Evolutionary conservation across 1,139 yeast species (phyloP), one percentile per base, ranked within the genome.

Genomic region (Debaryomyces udenii): DNA sequence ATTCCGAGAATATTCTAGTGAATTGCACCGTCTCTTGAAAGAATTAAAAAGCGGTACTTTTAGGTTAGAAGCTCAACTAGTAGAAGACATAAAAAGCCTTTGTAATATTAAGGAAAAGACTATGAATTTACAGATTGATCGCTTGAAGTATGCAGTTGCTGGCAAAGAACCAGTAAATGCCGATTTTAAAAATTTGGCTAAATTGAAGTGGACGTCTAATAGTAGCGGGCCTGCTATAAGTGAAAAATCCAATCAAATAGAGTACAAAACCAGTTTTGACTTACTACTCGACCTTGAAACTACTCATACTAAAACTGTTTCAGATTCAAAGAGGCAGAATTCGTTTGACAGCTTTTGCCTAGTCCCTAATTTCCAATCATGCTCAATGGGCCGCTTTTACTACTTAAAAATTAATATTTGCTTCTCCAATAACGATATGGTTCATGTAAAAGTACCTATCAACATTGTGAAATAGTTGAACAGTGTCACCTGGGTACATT

Each of bases 341-440:
- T 26, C 34, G 9, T 38, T 29, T 14, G 43, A 56, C 31, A 29
- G 39, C 2, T 59, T 65, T 40, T 61, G 64, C 24, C 56, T 71
- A 20, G 64, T 68, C 2, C 76, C 77, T 1, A 64, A 62, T 39
- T 71, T 71, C 52, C 76, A 71, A 48, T 52, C 60, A 9, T 71
- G 76, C 44, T 54, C 60, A 39, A 42, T 69, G 47, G 56, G 65
- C 1, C 50, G 77, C 37, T 40, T 69, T 11, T 71, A 71, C 47
- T 68, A 66, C 45, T 45, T 70, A 30, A 61, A 62, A 33, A 47
- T 71, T 11, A 49, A 48, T 16, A 46, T 70, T 31, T 52, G 52
- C 38, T 59, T 68, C 27, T 56, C 62, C 26, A 65, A 58, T 45
- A 61, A 63, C 9, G 62, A 61, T 11, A 31, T 47, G 9, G 53